Conservation (phyloP, 2,329 filamentous ascomycete species). For the Lecanicillium sp. region DNA sequence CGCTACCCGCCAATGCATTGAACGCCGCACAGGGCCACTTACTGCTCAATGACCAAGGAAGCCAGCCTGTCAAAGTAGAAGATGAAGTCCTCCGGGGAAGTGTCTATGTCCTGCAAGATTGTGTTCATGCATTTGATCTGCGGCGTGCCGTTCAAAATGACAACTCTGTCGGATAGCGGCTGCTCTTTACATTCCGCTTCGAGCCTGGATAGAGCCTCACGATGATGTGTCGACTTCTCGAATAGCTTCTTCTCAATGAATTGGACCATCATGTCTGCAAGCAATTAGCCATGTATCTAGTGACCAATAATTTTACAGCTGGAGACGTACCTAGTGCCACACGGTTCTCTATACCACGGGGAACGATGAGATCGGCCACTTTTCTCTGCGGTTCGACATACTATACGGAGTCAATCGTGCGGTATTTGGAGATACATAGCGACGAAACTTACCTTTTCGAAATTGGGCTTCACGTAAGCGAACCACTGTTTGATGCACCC, state of each 20-base stretch:
- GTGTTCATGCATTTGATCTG: constrained; percentile 87
- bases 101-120: constrained; percentile 74
- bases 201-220: constrained; percentile 68
- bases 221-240: constrained; percentile 78
- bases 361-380: constrained; percentile 91
- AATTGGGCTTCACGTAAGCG: constrained; percentile 91
- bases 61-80: constrained; percentile 94
- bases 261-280: constrained; percentile 78
- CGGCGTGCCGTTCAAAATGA: constrained; percentile 65
- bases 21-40: constrained; percentile 23
- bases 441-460: constrained; percentile 55
- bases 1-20: no score
- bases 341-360: constrained; percentile 86
- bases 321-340: constrained; percentile 67
- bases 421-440: neutral
- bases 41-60: constrained; percentile 76
- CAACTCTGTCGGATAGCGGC: constrained; percentile 66
- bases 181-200: constrained; percentile 64
- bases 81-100: constrained; percentile 81
- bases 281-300: neutral
- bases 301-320: no score
- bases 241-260: constrained; percentile 83
- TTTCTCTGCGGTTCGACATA: constrained; percentile 89
- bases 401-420: constrained; percentile 23
- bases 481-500: constrained; percentile 99